Base-by-base conservation (phyloP, 2,329 filamentous ascomycete species). In the Neophaeococcomyces aloes region DNA sequence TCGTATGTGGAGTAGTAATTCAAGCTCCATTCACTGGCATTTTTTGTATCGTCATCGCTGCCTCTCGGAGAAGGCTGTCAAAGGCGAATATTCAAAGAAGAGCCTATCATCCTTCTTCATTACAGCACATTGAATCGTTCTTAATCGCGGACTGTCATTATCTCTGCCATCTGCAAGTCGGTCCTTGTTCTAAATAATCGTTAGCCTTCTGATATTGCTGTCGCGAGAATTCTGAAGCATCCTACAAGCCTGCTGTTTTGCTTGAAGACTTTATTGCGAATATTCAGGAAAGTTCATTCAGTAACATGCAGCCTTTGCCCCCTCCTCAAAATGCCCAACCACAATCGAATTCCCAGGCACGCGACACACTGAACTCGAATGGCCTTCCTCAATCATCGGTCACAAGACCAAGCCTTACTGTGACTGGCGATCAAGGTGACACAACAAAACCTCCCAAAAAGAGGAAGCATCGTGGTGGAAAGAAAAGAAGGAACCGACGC, bases 401-500 rank as follows among this genome's bases (percentile, higher is more conserved):
- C n/a, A n/a, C n/a, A n/a, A 34, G 19, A 34, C 4, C 18, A 33
- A 25, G 27, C 4, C 38, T 25, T 21, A 18, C 14, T 13, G 38
- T 19, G 40, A 23, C 29, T 3, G 27, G 34, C 38, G 21, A 18
- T 15, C 18, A 19, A 18, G 42, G 31, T 23, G 15, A 35, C n/a
- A 6, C 29, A 38, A 19, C 39, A 13, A 35, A 27, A 42, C 37
- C 44, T 15, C 50, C 53, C 56, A 79, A 80, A 68, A 84, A 86
- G 59, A 83, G 81, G 59, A 81, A 79, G 55, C 81, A 86, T 61
- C 77, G 84, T 34, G 80, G 77, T 25, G 82, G 83, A 29, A 88
- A 81, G 71, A 87, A 86, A 66, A 83, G 83, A 63, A 78, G 78
- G 47, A 65, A 78, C 48, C 76, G 86, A 51, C 76, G 84, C 49